Conservation (phyloP, 2,329 filamentous ascomycete genomes). For the Curvularia eragrostidis region DNA sequence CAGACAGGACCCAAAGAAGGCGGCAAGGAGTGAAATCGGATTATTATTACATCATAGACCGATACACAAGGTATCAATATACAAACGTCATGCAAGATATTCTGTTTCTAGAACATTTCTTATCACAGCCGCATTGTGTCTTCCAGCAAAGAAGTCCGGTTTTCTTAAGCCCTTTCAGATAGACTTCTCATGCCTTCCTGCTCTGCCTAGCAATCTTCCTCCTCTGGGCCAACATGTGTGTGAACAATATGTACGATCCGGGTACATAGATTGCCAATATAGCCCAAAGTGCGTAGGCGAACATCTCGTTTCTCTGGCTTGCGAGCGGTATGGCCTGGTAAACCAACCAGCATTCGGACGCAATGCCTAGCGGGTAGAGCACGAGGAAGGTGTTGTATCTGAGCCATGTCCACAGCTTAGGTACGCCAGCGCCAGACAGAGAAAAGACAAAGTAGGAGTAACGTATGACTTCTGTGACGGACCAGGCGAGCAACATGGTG, state of each 20-base stretch:
- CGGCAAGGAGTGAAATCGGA: conserved; percentile 13
- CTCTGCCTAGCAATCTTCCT: conserved; percentile 64
- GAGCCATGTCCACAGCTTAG: conserved; percentile 75
- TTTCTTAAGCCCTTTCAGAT: neutral
- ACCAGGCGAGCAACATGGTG: conserved; percentile 86
- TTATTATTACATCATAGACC: neutral
- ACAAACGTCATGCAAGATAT: neutral
- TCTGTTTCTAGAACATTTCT: neutral
- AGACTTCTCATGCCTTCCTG: neutral
- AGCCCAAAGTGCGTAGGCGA: conserved; percentile 66
- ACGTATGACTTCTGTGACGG: conserved; percentile 86
- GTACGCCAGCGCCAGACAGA: conserved; percentile 65
- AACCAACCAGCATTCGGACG: conserved; percentile 84
- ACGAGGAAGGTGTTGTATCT: conserved; percentile 91
- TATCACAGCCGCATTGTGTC: too few relatives aligned
- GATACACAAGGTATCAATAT: neutral
- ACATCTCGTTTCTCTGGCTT: conserved; percentile 57
- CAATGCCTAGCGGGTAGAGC: conserved; percentile 90
- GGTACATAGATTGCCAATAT: conserved; percentile 80
- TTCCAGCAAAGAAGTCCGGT: neutral
- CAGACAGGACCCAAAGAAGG: conserved; percentile 29
- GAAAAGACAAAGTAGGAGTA: conserved; percentile 89
- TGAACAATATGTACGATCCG: conserved; percentile 82
- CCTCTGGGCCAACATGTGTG: conserved; percentile 93
- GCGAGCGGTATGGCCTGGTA: conserved; percentile 71